Conservation (phyloP, 306 rosid species). For the Lathyrus sativus region DNA sequence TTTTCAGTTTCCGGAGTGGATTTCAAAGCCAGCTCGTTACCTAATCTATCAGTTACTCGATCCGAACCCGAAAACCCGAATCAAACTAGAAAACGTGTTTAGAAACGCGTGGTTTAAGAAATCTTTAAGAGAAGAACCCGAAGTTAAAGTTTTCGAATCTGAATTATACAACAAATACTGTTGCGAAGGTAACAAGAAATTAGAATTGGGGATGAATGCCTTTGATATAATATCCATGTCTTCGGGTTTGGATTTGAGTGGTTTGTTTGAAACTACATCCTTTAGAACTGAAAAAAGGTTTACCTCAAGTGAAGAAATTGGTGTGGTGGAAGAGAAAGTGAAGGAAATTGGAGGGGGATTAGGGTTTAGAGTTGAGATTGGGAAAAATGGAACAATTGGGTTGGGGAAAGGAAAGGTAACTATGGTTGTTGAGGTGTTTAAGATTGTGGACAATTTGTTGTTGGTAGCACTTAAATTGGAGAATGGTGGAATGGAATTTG, state of each 20-base stretch:
- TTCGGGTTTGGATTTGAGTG: slow-evolving; percentile 77
- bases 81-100: slow-evolving; percentile 47
- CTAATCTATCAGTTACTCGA: slow-evolving; percentile 66
- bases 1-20: slow-evolving; percentile 57
- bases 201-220: slow-evolving; percentile 58
- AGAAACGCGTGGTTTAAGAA: slow-evolving; percentile 62
- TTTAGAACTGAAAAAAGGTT: slow-evolving; percentile 51
- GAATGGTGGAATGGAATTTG: slow-evolving; percentile 64
- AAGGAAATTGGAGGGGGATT: slow-evolving; percentile 55
- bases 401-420: slow-evolving; percentile 67
- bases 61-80: slow-evolving; percentile 69
- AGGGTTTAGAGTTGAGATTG: slow-evolving; percentile 67
- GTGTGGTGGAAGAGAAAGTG: slow-evolving; percentile 58
- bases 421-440: slow-evolving; percentile 56
- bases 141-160: slow-evolving; percentile 39
- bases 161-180: slow-evolving; percentile 20
- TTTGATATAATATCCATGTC: slow-evolving; percentile 93
- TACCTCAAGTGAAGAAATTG: slow-evolving; percentile 48
- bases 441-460: slow-evolving; percentile 51
- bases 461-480: slow-evolving; percentile 59
- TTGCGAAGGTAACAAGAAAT: slow-evolving; percentile 25
- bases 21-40: slow-evolving; percentile 58
- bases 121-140: slow-evolving; percentile 28
- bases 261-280: slow-evolving; percentile 62
- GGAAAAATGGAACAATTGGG: slow-evolving; percentile 64